A percentile compares a stretch with the other conserved stretches of the same genome.
Conservation (phyloP, 2,329 filamentous ascomycete species). For the Colletotrichum coccodes region DNA sequence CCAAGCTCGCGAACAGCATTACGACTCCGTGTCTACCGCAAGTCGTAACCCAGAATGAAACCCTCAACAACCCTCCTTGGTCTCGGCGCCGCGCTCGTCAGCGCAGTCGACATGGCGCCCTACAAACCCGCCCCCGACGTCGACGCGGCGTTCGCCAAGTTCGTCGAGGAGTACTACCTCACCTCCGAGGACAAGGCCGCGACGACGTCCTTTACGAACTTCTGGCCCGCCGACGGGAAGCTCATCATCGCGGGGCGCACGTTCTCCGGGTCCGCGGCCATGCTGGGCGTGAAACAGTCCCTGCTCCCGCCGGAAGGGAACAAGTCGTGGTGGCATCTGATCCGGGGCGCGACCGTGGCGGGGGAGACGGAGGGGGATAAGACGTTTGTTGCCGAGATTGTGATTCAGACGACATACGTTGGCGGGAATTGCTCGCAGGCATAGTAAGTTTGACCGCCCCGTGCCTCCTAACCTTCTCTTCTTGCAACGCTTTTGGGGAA, state of each 20-base stretch:
- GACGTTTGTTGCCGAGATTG: constrained; percentile 20
- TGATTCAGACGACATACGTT: constrained; percentile 22
- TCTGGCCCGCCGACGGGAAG: constrained; percentile 17
- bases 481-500: too few relatives aligned
- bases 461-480: background rate
- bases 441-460: constrained; percentile 27
- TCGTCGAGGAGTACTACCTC: constrained; percentile 21
- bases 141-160: background rate
- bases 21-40: background rate
- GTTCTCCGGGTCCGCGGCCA: background rate
- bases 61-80: background rate
- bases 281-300: constrained; percentile 21
- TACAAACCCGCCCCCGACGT: constrained; percentile 13
- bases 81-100: background rate
- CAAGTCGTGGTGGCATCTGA: constrained; percentile 23
- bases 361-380: constrained; percentile 3
- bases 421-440: constrained; percentile 16
- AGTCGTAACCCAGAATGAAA: constrained; percentile 4
- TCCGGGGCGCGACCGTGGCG: constrained; percentile 16
- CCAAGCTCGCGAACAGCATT: background rate
- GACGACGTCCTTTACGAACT: constrained; percentile 16
- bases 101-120: constrained; percentile 15
- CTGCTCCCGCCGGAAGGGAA: constrained; percentile 14
- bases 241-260: constrained; percentile 1
- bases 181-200: constrained; percentile 11